Percentiles rank a stretch among this genome's conserved stretches.
Conservation (phyloP, 768 basidiomycete genomes). For the Phylloporus scabripes region DNA sequence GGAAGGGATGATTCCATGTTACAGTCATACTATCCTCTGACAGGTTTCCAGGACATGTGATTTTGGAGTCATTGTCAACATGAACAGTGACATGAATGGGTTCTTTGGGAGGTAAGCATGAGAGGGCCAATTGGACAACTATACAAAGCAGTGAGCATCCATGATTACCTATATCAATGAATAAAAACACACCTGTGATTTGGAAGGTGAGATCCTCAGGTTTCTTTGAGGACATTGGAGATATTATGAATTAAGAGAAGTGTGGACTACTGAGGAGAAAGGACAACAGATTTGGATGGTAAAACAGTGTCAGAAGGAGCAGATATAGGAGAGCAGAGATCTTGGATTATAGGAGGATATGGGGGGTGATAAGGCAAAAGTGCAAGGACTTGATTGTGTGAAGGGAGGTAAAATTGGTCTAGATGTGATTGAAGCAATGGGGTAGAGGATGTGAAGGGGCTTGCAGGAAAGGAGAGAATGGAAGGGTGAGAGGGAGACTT, state of each 20-base stretch:
- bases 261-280: neutral
- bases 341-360: neutral
- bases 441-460: too few species aligned
- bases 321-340: neutral
- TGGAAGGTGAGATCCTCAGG: neutral
- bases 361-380: too few species aligned
- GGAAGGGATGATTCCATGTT: slow-evolving; percentile 1
- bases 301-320: neutral
- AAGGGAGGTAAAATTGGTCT: too few species aligned
- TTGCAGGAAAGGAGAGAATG: too few species aligned
- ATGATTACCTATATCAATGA: neutral
- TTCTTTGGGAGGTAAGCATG: neutral
- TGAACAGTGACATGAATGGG: neutral
- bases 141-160: neutral
- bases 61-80: neutral
- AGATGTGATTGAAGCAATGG: too few species aligned
- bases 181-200: neutral
- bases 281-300: neutral
- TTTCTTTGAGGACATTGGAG: neutral
- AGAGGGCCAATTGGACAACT: neutral
- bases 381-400: too few species aligned
- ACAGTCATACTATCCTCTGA: neutral
- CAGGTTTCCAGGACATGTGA: neutral
- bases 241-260: neutral
- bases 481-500: too few species aligned